Evolutionary conservation across 139 green algal species (phyloP).

Genomic region (Yamagishiella unicocca): DNA sequence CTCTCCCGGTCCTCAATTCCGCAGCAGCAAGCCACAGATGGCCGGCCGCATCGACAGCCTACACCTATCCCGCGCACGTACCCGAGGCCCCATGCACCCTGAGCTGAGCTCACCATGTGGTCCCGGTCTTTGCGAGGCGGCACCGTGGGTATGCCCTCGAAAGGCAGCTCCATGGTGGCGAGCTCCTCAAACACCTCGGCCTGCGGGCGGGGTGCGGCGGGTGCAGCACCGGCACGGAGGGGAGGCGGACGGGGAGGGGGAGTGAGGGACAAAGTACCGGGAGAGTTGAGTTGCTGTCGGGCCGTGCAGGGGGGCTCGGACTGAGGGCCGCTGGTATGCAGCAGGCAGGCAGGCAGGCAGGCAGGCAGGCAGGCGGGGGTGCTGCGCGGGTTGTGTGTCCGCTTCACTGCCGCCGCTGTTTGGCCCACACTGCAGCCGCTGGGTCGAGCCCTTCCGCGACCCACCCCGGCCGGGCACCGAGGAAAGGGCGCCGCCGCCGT

Average conservation of each 20-base stretch:
- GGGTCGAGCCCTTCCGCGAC: too few species aligned
- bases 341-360: neutral
- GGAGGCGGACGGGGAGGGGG: too few species aligned
- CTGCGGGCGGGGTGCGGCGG: constrained; percentile 52
- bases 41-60: too few species aligned
- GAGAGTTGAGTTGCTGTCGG: too few species aligned
- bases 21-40: too few species aligned
- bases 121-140: constrained; percentile 89
- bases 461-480: neutral
- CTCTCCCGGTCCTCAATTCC: too few species aligned
- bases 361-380: too few species aligned
- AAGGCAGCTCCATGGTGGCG: constrained; percentile 91
- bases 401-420: neutral
- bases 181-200: constrained; percentile 96
- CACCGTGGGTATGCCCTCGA: constrained; percentile 94
- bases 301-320: too few species aligned
- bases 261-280: too few species aligned
- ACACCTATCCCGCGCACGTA: too few species aligned
- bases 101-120: constrained; percentile 70
- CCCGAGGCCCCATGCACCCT: too few species aligned
- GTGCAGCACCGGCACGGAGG: too few species aligned
- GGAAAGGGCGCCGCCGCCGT: neutral
- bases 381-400: neutral
- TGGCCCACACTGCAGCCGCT: neutral
- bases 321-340: neutral